A percentile compares a stretch with the other conserved stretches of the same genome.
Conservation (phyloP, 2,329 filamentous ascomycete species). For the Emergomyces orientalis region DNA sequence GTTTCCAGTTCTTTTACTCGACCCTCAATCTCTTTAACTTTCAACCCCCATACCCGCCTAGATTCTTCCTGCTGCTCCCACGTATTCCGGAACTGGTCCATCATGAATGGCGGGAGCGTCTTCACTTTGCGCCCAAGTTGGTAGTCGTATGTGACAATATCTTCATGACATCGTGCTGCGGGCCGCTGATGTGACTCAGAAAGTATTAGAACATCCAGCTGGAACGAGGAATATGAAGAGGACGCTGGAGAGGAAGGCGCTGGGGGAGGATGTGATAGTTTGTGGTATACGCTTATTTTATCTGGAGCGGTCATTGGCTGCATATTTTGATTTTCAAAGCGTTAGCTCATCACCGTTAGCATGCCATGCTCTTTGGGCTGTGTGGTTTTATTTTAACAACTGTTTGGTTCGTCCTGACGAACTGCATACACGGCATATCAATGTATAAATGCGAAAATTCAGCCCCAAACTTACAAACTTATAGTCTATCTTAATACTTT, state of each 20-base stretch:
- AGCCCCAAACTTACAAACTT: slow-evolving; percentile 61
- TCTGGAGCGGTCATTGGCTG: slow-evolving; percentile 80
- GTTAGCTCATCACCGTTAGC: neutral
- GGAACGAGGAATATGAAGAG: slow-evolving; percentile 25
- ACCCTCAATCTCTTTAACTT: slow-evolving; percentile 49
- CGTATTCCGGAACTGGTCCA: slow-evolving; percentile 50
- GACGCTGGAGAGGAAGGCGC: slow-evolving; percentile 26
- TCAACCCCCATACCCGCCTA: slow-evolving; percentile 42
- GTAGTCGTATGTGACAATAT: slow-evolving; percentile 73
- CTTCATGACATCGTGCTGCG: slow-evolving; percentile 66
- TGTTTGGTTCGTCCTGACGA: neutral
- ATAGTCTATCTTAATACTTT: slow-evolving; percentile 71
- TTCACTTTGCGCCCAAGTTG: slow-evolving; percentile 45
- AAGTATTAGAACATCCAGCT: slow-evolving; percentile 55
- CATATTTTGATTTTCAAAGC: slow-evolving; percentile 4
- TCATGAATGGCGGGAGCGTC: slow-evolving; percentile 51
- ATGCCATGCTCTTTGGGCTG: neutral
- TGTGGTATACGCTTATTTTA: slow-evolving; percentile 73
- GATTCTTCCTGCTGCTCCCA: slow-evolving; percentile 55
- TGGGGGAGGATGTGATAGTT: slow-evolving; percentile 39
- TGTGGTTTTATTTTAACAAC: neutral
- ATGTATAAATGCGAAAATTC: neutral
- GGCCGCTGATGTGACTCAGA: slow-evolving; percentile 65
- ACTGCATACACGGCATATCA: neutral
- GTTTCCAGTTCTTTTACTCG: slow-evolving; percentile 56